Evolutionary conservation across 306 rosid species (phyloP).

Genomic region (Malus fusca): DNA sequence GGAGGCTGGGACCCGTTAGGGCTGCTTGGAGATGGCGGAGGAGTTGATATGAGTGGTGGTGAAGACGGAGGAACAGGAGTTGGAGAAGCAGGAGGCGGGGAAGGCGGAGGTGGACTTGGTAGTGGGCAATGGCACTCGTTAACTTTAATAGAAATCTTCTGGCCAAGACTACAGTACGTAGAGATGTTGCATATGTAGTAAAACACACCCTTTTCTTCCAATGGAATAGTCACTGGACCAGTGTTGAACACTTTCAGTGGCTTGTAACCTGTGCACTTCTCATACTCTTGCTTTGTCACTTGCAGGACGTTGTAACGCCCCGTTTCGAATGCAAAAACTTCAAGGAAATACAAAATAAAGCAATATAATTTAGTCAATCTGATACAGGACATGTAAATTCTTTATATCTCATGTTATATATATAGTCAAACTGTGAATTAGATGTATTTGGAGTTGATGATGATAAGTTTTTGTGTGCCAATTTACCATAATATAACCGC

Average conservation of each 20-base stretch:
- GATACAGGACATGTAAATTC: too few relatives aligned
- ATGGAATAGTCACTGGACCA: conserved; percentile 24
- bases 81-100: background rate
- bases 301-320: conserved; percentile 30
- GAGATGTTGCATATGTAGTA: conserved; percentile 35
- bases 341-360: background rate
- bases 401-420: too few relatives aligned
- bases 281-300: conserved; percentile 35
- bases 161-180: conserved; percentile 32
- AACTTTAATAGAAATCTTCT: conserved; percentile 27
- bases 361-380: background rate
- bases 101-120: background rate
- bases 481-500: background rate
- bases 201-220: conserved; percentile 17
- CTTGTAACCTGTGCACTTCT: conserved; percentile 31
- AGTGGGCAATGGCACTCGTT: conserved; percentile 7
- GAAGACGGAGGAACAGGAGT: background rate
- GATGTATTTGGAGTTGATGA: background rate
- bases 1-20: background rate
- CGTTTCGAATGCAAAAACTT: conserved; percentile 30
- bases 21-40: background rate
- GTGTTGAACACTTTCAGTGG: conserved; percentile 12
- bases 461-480: too few relatives aligned
- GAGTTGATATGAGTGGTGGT: background rate
- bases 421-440: too few relatives aligned